phyloP scores from a whole-genome alignment of 768 basidiomycete genomes.

The Cystobasidium onofrii region DNA sequence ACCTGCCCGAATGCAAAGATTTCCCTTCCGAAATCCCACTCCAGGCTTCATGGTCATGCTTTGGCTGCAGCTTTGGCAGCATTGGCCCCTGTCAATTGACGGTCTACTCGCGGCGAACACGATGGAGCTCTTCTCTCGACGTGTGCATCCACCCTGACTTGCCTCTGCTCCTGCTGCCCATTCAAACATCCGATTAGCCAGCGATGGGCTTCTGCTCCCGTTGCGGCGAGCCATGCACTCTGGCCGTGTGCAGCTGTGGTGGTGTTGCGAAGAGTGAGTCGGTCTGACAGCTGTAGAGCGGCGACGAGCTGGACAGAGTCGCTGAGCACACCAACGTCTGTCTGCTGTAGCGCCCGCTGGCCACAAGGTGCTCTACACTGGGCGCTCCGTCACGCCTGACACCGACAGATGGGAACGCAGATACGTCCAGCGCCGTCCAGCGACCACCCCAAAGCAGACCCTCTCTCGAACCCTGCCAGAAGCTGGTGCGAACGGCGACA shows the following conservation, averaged over 20 bases:
- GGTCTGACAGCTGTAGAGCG: too few species aligned
- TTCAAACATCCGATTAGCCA: neutral
- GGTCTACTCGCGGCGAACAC: neutral
- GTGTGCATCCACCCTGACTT: neutral
- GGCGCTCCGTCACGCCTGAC: slow-evolving; percentile 24
- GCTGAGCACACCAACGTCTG: too few species aligned
- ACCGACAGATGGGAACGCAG: neutral
- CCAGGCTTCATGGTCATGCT: neutral
- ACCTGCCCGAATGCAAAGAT: too few species aligned
- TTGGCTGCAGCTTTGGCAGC: neutral
- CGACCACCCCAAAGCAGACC: neutral
- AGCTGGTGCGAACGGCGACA: neutral
- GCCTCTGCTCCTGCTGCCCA: slow-evolving; percentile 10
- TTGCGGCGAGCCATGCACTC: slow-evolving; percentile 20
- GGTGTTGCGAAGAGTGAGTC: slow-evolving; percentile 17
- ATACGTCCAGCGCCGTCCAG: slow-evolving; percentile 8
- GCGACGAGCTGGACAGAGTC: too few species aligned
- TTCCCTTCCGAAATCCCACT: too few species aligned
- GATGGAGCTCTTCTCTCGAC: neutral
- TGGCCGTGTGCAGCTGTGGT: neutral
- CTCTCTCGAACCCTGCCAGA: neutral
- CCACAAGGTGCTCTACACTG: slow-evolving; percentile 16
- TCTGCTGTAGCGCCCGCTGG: neutral
- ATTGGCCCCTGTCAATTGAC: neutral
- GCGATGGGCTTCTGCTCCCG: slow-evolving; percentile 20